Evolutionary conservation across 768 basidiomycete genomes (phyloP).

Genomic region (Piloderma croceum): DNA sequence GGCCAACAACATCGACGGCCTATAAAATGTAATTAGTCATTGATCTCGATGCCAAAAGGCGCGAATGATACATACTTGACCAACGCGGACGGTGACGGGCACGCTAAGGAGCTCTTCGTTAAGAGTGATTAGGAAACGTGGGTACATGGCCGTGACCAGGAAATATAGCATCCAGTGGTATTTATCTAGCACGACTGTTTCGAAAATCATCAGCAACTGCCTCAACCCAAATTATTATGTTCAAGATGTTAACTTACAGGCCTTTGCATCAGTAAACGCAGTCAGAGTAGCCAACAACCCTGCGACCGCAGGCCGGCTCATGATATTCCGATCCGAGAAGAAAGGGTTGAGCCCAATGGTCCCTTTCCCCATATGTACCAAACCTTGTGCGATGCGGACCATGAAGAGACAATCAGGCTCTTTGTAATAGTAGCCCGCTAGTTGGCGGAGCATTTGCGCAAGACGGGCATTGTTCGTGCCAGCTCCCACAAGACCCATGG

Average conservation of each 20-base stretch:
- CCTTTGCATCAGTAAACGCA: slow-evolving; percentile 91
- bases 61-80: slow-evolving; percentile 51
- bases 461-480: slow-evolving; percentile 98
- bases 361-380: slow-evolving; percentile 99
- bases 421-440: slow-evolving; percentile 97
- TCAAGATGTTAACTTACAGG: slow-evolving; percentile 55
- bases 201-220: no score
- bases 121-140: slow-evolving; percentile 95
- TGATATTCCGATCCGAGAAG: slow-evolving; percentile 86
- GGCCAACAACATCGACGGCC: slow-evolving; percentile 96
- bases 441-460: slow-evolving; percentile 94
- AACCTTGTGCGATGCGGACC: slow-evolving; percentile 91
- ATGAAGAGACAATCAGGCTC: slow-evolving; percentile 96
- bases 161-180: slow-evolving; percentile 99
- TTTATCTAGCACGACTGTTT: slow-evolving; percentile 85
- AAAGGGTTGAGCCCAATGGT: slow-evolving; percentile 96
- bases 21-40: slow-evolving; percentile 24
- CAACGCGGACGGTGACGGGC: slow-evolving; percentile 92
- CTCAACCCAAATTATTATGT: neutral
- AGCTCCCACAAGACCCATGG: slow-evolving; percentile 97
- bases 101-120: slow-evolving; percentile 83
- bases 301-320: slow-evolving; percentile 85
- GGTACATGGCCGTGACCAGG: slow-evolving; percentile 94
- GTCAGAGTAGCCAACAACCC: slow-evolving; percentile 84
- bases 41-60: slow-evolving; percentile 1